Conservation (phyloP, 31 red algal species). For the Odonthalia washingtoniensis region DNA sequence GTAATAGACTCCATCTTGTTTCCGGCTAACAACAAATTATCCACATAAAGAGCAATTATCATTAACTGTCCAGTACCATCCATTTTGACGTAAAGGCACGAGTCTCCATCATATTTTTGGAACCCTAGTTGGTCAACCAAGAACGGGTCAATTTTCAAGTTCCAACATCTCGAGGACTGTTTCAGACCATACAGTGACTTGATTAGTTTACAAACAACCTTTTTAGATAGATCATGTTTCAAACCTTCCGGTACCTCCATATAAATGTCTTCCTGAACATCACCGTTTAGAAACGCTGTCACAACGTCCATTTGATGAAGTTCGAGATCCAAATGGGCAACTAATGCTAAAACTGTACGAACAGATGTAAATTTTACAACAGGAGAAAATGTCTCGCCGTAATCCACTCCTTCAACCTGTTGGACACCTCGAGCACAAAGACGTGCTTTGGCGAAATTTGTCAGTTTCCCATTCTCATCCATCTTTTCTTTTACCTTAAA, state of each 20-base stretch:
- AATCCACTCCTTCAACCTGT: slow-evolving; percentile 39
- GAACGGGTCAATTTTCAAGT: too few species aligned
- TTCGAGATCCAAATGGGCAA: not conserved
- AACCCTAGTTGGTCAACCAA: slow-evolving; percentile 22
- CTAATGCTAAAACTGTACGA: not conserved
- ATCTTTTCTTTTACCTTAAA: too few species aligned
- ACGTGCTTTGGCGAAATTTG: too few species aligned
- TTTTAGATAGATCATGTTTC: not conserved
- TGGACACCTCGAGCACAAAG: too few species aligned
- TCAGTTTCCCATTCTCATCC: too few species aligned
- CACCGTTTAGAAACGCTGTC: slow-evolving; percentile 42
- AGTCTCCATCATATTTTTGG: not conserved
- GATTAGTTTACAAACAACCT: slow-evolving; percentile 35
- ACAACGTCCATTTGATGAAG: slow-evolving; percentile 17
- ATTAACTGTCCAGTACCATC: too few species aligned
- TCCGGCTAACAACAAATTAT: slow-evolving; percentile 36
- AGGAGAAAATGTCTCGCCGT: slow-evolving; percentile 10
- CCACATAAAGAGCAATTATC: slow-evolving; percentile 45
- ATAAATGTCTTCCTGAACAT: slow-evolving; percentile 13
- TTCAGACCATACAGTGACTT: slow-evolving; percentile 48
- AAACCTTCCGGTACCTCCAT: slow-evolving; percentile 24
- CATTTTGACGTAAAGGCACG: slow-evolving; percentile 24
- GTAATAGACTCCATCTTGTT: not conserved
- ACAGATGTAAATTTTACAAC: slow-evolving; percentile 28
- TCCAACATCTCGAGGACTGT: too few species aligned